A percentile compares a stretch with the other conserved stretches of the same genome.
Evolutionary conservation across 768 basidiomycete genomes (phyloP).

Genomic region (Leccinum rimulosum): DNA sequence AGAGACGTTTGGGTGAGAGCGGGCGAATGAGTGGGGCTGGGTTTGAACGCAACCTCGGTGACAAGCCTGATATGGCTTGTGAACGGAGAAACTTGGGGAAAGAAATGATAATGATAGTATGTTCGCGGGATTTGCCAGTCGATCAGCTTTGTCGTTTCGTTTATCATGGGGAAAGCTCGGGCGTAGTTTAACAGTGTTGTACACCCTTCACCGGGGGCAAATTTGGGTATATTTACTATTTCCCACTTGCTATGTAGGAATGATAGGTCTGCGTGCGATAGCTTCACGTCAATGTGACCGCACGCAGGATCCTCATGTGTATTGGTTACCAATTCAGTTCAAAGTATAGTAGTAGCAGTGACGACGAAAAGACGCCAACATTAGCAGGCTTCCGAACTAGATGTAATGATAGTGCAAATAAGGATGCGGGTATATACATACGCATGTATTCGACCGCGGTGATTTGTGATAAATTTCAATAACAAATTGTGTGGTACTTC

Average conservation of each 20-base stretch:
- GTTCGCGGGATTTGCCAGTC: neutral
- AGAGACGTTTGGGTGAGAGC: conserved; percentile 21
- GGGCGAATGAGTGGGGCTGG: neutral
- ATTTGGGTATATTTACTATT: too few relatives aligned
- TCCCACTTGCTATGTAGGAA: too few relatives aligned
- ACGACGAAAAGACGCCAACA: too few relatives aligned
- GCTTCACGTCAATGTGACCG: too few relatives aligned
- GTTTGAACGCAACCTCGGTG: neutral
- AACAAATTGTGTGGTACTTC: neutral
- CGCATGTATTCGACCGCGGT: conserved; percentile 4
- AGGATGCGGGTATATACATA: conserved; percentile 17
- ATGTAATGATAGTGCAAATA: conserved; percentile 1
- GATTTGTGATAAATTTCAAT: conserved; percentile 8
- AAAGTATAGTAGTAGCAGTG: too few relatives aligned
- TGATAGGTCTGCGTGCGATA: too few relatives aligned
- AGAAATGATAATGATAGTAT: neutral
- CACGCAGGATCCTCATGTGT: too few relatives aligned
- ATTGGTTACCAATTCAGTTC: too few relatives aligned
- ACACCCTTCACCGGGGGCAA: too few relatives aligned
- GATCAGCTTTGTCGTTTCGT: too few relatives aligned
- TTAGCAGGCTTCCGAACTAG: neutral
- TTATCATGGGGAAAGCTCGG: too few relatives aligned
- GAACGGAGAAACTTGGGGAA: neutral
- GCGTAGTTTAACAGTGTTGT: too few relatives aligned
- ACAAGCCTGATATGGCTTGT: neutral